Conservation (phyloP, 495 filamentous ascomycete species). For the Podospora conica region DNA sequence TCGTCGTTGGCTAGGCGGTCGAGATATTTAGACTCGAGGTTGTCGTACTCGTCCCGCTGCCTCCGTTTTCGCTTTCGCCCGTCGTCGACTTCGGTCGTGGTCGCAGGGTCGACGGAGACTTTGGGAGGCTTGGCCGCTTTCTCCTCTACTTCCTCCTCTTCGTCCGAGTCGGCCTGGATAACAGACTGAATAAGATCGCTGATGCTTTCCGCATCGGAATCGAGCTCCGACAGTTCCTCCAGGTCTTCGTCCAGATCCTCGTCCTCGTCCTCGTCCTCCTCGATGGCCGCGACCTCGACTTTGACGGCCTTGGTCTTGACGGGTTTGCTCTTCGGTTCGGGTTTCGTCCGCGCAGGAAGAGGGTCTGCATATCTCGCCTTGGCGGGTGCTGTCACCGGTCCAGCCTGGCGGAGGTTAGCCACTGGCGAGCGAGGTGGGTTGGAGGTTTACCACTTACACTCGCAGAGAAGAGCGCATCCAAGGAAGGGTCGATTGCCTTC, state of each 20-base stretch:
- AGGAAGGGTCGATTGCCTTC: slow-evolving; percentile 61
- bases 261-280: slow-evolving; percentile 23
- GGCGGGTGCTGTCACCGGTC: slow-evolving; percentile 56
- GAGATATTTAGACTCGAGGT: slow-evolving; percentile 79
- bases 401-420: slow-evolving; percentile 47
- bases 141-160: slow-evolving; percentile 31
- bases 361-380: slow-evolving; percentile 43
- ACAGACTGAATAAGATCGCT: not conserved
- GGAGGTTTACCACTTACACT: slow-evolving; percentile 67
- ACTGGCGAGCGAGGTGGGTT: not conserved
- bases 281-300: slow-evolving; percentile 20
- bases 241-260: slow-evolving; percentile 18
- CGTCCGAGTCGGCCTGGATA: slow-evolving; percentile 19
- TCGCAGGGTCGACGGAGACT: slow-evolving; percentile 19
- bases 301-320: slow-evolving; percentile 2
- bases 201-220: slow-evolving; percentile 29
- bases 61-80: slow-evolving; percentile 68
- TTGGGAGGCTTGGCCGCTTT: slow-evolving; percentile 32
- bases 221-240: slow-evolving; percentile 24
- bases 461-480: slow-evolving; percentile 73
- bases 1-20: slow-evolving; percentile 57
- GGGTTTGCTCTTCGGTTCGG: slow-evolving; percentile 2
- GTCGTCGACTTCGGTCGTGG: slow-evolving; percentile 21
- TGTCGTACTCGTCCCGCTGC: slow-evolving; percentile 59
- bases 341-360: slow-evolving; percentile 16